Base-by-base conservation (phyloP, 73 alveolate species). In the Paramecium caudatum region DNA sequence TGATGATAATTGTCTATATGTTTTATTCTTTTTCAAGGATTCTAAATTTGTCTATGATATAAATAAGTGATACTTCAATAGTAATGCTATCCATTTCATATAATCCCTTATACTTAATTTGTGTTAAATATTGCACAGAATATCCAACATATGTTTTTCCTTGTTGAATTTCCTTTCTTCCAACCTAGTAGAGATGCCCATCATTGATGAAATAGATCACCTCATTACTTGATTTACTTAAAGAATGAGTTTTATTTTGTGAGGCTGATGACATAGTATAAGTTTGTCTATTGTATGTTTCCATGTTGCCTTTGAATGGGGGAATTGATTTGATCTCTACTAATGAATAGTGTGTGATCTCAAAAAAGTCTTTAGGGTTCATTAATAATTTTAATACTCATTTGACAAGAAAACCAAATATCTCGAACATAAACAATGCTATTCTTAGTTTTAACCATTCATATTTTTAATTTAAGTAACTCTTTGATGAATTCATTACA, bases 281-380 rank as follows among this genome's bases (percentile, higher is more conserved):
- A 4, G 88, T 74, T 41, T 74, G 21, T 45, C 32, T 43, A 41
- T 74, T 74, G 15, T 21, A 74, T 36, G 49, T 65, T 7, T 21
- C 21, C 8, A 74, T 45, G 43, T 41, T 37, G 10, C 19, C 19
- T 37, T 39, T 10, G 65, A 74, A 45, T 36, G 88, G 69, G 3
- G 43, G 55, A 41, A 45, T 37, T 5, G 17, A 10, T 7, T 74
- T 4, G n/a, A 39, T 45, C 19, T 30, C 55, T 37, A 9, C 17
- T 16, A 74, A 12, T 37, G 55, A 27, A 47, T 74, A 74, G 43
- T 74, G 88, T 12, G 69, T 37, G 10, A 74, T 41, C 12, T 74
- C 88, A 74, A 74, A 74, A 47, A 74, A 74, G 23, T 74, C 88
- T 21, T 74, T 74, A 1, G 88, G 88, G 45, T 74, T 74, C 88